Percentiles rank a stretch among this genome's conserved stretches.
Evolutionary conservation across 2,329 filamentous ascomycete genomes (phyloP).

Genomic region (Fusarium nanum): DNA sequence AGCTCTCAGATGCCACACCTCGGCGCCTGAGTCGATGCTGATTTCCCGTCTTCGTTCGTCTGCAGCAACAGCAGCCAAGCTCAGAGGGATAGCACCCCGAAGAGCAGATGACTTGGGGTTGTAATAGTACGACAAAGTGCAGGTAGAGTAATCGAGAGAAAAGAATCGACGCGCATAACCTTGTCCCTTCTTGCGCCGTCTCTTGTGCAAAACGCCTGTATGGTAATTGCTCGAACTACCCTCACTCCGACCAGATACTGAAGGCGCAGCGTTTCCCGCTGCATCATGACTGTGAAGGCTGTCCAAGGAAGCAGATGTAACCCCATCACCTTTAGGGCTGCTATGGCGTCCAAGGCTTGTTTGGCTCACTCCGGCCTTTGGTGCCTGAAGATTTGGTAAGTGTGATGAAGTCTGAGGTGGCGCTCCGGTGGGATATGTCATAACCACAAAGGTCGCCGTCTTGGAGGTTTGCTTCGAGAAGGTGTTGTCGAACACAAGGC

Average conservation of each 20-base stretch:
- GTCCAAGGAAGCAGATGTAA: constrained; percentile 67
- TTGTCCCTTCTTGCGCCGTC: constrained; percentile 91
- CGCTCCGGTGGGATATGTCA: constrained; percentile 89
- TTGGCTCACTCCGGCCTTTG: constrained; percentile 56
- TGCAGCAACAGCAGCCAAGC: constrained; percentile 88
- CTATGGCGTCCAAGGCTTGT: constrained; percentile 63
- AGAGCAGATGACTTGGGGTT: constrained; percentile 93
- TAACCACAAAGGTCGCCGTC: constrained; percentile 91
- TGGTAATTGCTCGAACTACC: constrained; percentile 70
- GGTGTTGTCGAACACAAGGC: constrained; percentile 97
- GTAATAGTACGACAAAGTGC: constrained; percentile 95
- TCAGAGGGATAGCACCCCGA: constrained; percentile 90
- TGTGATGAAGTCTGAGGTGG: constrained; percentile 80
- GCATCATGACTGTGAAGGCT: constrained; percentile 67
- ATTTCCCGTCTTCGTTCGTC: constrained; percentile 92
- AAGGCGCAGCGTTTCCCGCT: constrained; percentile 58
- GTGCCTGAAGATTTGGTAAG: constrained; percentile 67
- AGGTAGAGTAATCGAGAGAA: constrained; percentile 93
- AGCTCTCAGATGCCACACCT: constrained; percentile 94
- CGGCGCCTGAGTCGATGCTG: constrained; percentile 94
- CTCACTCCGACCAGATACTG: constrained; percentile 66
- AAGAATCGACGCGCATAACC: constrained; percentile 95
- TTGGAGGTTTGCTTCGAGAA: constrained; percentile 97
- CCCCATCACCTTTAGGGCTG: constrained; percentile 59
- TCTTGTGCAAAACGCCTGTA: constrained; percentile 87